Evolutionary conservation across 306 rosid genomes (phyloP).

Genomic region (Styphnolobium japonicum): DNA sequence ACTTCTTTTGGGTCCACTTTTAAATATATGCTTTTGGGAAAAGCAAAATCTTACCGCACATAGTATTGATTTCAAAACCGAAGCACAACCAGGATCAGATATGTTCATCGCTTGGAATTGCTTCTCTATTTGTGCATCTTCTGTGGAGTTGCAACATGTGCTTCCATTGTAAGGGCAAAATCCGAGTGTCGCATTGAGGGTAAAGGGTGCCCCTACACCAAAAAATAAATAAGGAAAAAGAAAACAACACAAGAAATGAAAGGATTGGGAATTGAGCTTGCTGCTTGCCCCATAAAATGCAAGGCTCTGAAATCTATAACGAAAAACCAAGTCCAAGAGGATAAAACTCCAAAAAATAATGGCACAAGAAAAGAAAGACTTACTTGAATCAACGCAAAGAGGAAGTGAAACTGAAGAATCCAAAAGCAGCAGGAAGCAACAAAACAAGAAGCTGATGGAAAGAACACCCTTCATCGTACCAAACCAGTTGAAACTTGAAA

Average conservation of each 20-base stretch:
- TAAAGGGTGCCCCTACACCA: conserved; percentile 66
- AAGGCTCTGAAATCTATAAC: background rate
- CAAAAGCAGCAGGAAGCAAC: conserved; percentile 54
- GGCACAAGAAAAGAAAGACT: conserved; percentile 22
- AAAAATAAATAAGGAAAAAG: background rate
- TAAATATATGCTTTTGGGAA: background rate
- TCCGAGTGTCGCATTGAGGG: conserved; percentile 45
- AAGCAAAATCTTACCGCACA: conserved; percentile 66
- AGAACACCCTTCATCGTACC: conserved; percentile 54
- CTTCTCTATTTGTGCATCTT: conserved; percentile 65
- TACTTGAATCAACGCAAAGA: conserved; percentile 80
- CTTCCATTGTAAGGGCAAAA: conserved; percentile 83
- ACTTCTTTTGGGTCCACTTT: background rate
- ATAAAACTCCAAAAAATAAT: background rate
- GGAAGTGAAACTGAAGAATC: conserved; percentile 66
- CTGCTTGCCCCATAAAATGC: background rate
- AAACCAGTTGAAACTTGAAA: conserved; percentile 15
- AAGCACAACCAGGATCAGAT: conserved; percentile 67
- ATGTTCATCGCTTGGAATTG: conserved; percentile 65
- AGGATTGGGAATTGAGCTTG: background rate
- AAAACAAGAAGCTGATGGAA: conserved; percentile 44
- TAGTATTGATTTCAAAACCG: conserved; percentile 70
- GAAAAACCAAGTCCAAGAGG: background rate
- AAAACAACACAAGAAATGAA: background rate
- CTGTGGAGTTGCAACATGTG: conserved; percentile 74